These are phyloP conservation scores for Gossypium schwendimanii DNA, from an alignment of 441 rosid species.

Conservation along the genomic window DNA sequence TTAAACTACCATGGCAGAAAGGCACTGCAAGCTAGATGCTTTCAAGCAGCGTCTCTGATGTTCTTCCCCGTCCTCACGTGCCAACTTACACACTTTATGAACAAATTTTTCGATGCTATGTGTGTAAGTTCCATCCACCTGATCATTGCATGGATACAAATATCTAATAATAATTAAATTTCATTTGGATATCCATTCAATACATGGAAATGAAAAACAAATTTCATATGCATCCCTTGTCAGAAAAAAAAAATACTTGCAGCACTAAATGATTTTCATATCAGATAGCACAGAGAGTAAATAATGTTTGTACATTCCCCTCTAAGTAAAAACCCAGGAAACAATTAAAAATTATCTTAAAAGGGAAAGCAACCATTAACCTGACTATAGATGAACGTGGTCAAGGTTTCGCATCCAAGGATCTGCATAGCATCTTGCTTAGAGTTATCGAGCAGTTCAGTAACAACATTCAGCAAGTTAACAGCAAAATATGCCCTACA, in stretches of 20 bases:
- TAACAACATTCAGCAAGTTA: constrained; percentile 71
- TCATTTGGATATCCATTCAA: background rate
- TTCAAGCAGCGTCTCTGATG: constrained; percentile 38
- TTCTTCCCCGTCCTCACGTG: constrained; percentile 48
- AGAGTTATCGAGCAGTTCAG: constrained; percentile 69
- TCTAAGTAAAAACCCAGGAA: background rate
- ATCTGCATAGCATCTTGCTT: constrained; percentile 59
- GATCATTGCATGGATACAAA: constrained; percentile 6
- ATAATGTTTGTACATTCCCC: background rate
- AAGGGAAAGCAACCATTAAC: constrained; percentile 24
- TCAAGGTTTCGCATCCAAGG: constrained; percentile 87
- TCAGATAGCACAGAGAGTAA: background rate
- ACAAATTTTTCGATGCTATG: constrained; percentile 81
- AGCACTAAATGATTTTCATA: background rate
- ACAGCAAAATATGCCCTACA: constrained; percentile 81
- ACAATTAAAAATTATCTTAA: background rate
- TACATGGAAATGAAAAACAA: background rate
- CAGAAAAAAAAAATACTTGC: background rate
- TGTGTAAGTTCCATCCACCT: constrained; percentile 73
- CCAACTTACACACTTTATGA: constrained; percentile 60
- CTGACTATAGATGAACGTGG: constrained; percentile 81
- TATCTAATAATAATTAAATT: background rate
- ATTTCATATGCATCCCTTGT: background rate
- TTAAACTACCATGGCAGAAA: constrained; percentile 78
- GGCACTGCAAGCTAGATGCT: constrained; percentile 87